Evolutionary conservation across 352 stramenopile genomes (phyloP).

Genomic region (Phytopythium vexans): DNA sequence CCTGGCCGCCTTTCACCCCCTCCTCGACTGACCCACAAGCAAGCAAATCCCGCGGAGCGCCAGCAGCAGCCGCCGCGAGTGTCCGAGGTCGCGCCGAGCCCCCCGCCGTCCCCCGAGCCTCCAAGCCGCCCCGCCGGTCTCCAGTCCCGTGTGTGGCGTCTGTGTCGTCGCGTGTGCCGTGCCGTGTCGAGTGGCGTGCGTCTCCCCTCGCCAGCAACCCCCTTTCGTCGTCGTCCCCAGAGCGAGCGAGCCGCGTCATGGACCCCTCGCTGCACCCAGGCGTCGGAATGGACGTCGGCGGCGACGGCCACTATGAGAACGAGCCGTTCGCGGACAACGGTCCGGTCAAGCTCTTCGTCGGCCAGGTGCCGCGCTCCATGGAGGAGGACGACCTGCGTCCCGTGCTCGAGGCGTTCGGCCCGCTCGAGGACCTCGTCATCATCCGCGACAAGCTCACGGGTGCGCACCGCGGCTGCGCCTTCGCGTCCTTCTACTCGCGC

Average conservation of each 20-base stretch:
- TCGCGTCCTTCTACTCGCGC: conserved; percentile 81
- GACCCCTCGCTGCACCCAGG: not conserved
- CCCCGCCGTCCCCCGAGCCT: not conserved
- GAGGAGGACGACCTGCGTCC: conserved; percentile 82
- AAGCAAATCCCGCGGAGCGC: no score
- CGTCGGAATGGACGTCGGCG: not conserved
- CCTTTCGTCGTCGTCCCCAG: not conserved
- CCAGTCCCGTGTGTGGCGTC: conserved; percentile 3
- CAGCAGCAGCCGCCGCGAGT: no score
- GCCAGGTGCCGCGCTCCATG: conserved; percentile 87
- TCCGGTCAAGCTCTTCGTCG: conserved; percentile 81
- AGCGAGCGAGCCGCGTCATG: not conserved
- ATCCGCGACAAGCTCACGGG: conserved; percentile 91
- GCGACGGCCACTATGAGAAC: not conserved
- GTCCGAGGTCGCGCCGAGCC: no score
- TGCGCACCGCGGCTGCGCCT: conserved; percentile 85
- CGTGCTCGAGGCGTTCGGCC: conserved; percentile 84
- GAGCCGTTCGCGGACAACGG: conserved; percentile 13
- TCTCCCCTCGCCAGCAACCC: not conserved
- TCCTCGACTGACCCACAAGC: no score
- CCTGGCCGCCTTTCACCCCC: no score
- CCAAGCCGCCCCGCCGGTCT: not conserved
- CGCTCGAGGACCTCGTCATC: conserved; percentile 85
- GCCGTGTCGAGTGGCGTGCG: not conserved
- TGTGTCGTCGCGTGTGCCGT: not conserved